Percentiles rank a stretch among this genome's conserved stretches.
These are phyloP conservation scores for Gynandropsis gynandra DNA, from an alignment of 345 rosid genomes.

Conservation along the genomic window DNA sequence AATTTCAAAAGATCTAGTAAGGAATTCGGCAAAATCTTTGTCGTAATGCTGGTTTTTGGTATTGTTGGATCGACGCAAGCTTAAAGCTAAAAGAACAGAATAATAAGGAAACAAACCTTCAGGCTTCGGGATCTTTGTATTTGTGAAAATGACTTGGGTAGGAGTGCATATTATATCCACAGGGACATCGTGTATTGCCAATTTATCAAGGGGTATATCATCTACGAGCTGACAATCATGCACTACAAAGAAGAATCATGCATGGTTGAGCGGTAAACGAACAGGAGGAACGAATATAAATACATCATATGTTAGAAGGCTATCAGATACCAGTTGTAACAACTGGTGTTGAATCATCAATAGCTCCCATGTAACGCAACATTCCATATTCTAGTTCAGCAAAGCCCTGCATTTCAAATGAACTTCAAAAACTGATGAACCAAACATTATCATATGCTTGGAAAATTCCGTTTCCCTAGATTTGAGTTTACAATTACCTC, in stretches of 20 bases:
- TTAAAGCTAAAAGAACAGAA: background rate
- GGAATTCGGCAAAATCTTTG: background rate
- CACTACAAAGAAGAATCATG: constrained; percentile 36
- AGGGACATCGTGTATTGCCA: constrained; percentile 81
- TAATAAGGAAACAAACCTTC: constrained; percentile 38
- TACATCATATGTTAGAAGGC: background rate
- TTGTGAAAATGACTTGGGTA: constrained; percentile 62
- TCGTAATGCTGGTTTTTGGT: background rate
- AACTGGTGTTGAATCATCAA: constrained; percentile 75
- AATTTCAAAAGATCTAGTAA: background rate
- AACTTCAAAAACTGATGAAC: background rate
- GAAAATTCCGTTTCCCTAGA: background rate
- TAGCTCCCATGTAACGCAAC: constrained; percentile 85
- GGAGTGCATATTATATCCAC: constrained; percentile 91
- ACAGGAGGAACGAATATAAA: background rate
- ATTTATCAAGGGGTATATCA: constrained; percentile 72
- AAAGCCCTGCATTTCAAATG: constrained; percentile 58
- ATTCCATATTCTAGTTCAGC: constrained; percentile 97
- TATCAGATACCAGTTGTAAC: constrained; percentile 49
- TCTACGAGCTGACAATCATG: constrained; percentile 82
- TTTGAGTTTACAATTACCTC: constrained; percentile 41
- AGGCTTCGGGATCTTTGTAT: constrained; percentile 65
- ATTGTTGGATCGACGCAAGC: no score
- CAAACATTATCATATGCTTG: background rate
- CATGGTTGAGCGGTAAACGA: background rate